Base-by-base conservation (phyloP, 2,329 filamentous ascomycete species). In the Fusarium domesticum region DNA sequence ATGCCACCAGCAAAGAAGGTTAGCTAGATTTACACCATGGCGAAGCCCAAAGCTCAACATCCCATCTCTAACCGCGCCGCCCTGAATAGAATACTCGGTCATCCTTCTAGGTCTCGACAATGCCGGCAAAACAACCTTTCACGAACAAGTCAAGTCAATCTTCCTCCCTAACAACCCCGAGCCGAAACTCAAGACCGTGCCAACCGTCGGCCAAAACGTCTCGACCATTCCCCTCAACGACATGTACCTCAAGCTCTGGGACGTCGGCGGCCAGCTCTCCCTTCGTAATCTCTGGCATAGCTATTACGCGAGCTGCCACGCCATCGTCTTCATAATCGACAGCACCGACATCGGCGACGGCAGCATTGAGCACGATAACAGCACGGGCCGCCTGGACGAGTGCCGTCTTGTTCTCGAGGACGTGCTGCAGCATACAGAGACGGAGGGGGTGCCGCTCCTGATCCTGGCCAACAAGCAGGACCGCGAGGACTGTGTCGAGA, bases 231-330 rank as follows among this genome's bases (percentile, higher is more conserved):
- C 87, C 17, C 78, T 97, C 18, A 86, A 89, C 14, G 89, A 96
- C 67, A 92, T 96, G 82, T 96, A 97, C 74, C 77, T 98, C 63
- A 96, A 96, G 75, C 87, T 98, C 60, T 97, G 93, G 93, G 93
- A 98, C 65, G 89, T 98, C 1, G 93, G 93, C 53, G 93, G 93
- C 6, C 93, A 98, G 69, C 83, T 93, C 63, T 86, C 81, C 19
- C 79, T 98, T 63, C 85, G 93, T 50, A 85, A 86, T 52, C 81
- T 97, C 23, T 98, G 93, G 93, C 89, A 96, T 68, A 89, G 84
- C 68, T 98, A 98, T 73, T 98, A 96, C 74, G 77, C 83, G 39
- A 88, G 83, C 66, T 95, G 90, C 62, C 93, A 98, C 67, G 93
- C 93, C 56, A 96, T 98, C 61, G 89, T 98, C 52, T 98, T 97